Conservation (phyloP, 306 rosid species). For the Gleditsia sinensis region DNA sequence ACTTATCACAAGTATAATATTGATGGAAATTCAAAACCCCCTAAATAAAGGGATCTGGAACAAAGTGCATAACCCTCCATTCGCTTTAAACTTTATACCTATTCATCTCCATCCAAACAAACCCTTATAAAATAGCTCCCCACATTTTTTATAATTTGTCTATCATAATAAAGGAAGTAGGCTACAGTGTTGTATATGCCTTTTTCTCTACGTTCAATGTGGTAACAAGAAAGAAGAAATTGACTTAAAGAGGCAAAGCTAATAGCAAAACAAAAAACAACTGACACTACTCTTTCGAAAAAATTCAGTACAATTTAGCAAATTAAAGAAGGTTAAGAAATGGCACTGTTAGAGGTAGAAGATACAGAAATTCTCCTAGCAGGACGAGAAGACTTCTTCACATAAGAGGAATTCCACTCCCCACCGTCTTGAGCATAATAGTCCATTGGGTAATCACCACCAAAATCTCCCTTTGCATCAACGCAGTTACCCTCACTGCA, state of each 20-base stretch:
- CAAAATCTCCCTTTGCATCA: conserved; percentile 43
- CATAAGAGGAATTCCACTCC: conserved; percentile 89
- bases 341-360: conserved; percentile 21
- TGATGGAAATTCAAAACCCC: neutral
- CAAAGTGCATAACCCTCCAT: neutral
- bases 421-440: conserved; percentile 95
- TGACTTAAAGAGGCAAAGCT: neutral
- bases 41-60: too few relatives aligned
- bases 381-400: conserved; percentile 59
- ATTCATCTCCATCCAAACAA: too few relatives aligned
- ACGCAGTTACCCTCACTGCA: conserved; percentile 25
- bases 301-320: conserved; percentile 6
- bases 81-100: neutral
- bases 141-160: neutral
- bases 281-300: neutral
- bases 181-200: neutral
- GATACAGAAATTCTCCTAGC: conserved; percentile 39
- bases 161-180: neutral
- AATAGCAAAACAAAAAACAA: neutral
- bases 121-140: neutral
- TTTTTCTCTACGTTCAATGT: neutral
- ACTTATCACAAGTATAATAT: neutral
- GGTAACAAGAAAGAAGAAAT: neutral
- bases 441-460: conserved; percentile 91
- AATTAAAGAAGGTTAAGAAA: conserved; percentile 20